phyloP scores from a whole-genome alignment of 768 basidiomycete species.

The Suillus tomentosus region DNA sequence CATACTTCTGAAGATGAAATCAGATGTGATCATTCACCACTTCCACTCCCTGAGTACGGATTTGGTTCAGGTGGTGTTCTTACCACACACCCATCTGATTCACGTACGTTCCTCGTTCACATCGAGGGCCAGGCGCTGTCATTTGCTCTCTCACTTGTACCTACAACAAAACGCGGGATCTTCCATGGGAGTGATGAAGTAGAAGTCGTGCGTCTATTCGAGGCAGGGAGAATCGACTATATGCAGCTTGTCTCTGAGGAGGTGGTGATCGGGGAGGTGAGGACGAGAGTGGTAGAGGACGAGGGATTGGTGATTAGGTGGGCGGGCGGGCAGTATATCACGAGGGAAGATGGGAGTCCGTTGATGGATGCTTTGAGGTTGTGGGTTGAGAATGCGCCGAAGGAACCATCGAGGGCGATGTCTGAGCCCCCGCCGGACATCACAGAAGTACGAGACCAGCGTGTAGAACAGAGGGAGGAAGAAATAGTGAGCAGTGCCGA shows the following conservation, averaged over 20 bases:
- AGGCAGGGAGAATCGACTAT: slow-evolving; percentile 64
- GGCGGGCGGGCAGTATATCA: slow-evolving; percentile 73
- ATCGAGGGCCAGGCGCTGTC: slow-evolving; percentile 59
- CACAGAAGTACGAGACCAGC: slow-evolving; percentile 30
- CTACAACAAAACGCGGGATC: slow-evolving; percentile 25
- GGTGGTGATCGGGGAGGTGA: neutral
- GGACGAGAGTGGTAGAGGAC: slow-evolving; percentile 51
- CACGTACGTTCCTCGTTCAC: slow-evolving; percentile 62
- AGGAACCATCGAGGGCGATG: slow-evolving; percentile 14
- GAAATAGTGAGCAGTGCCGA: neutral
- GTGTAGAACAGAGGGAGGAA: slow-evolving; percentile 20
- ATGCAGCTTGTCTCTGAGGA: slow-evolving; percentile 66
- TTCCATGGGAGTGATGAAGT: slow-evolving; percentile 46
- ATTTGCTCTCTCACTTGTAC: slow-evolving; percentile 77
- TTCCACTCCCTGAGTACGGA: neutral
- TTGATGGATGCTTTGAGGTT: slow-evolving; percentile 71
- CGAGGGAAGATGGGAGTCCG: slow-evolving; percentile 71
- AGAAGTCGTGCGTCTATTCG: slow-evolving; percentile 58
- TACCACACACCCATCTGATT: slow-evolving; percentile 58
- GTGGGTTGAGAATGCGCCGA: slow-evolving; percentile 43
- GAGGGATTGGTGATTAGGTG: slow-evolving; percentile 75
- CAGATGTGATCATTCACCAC: slow-evolving; percentile 18
- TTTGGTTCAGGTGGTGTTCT: slow-evolving; percentile 60
- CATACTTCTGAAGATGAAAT: slow-evolving; percentile 32
- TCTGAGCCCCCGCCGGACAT: slow-evolving; percentile 20